Conservation (phyloP, 305 asterid species). For the Solanum hybrid region DNA sequence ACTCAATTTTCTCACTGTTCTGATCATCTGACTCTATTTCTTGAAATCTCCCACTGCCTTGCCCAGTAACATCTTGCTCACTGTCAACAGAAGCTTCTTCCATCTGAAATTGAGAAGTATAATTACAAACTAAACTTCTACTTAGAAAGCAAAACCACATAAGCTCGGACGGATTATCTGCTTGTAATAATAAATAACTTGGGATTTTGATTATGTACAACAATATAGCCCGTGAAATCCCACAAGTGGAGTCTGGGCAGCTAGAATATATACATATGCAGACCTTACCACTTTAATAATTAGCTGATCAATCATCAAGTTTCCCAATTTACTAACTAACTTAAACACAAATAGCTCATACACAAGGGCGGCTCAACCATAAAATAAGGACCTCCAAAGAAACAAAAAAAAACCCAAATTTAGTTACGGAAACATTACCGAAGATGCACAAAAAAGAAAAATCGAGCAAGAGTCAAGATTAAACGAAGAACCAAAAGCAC, state of each 20-base stretch:
- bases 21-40: slow-evolving; percentile 13
- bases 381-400: background rate
- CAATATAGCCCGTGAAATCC: background rate
- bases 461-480: background rate
- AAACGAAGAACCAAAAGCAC: background rate
- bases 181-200: background rate
- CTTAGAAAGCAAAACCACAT: background rate
- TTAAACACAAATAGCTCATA: background rate
- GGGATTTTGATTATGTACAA: background rate
- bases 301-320: background rate
- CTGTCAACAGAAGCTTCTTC: slow-evolving; percentile 48
- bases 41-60: slow-evolving; percentile 25
- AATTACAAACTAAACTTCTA: background rate
- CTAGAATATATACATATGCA: background rate
- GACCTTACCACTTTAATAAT: background rate
- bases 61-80: slow-evolving; percentile 19
- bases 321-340: background rate
- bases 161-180: background rate
- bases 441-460: background rate
- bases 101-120: slow-evolving; percentile 27
- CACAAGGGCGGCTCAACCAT: background rate
- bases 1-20: slow-evolving; percentile 1
- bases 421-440: background rate
- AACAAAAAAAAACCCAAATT: background rate
- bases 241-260: background rate